Evolutionary conservation across 139 green algal genomes (phyloP), one percentile per base, ranked within the genome.

Genomic region (Ettlia oleoabundans): DNA sequence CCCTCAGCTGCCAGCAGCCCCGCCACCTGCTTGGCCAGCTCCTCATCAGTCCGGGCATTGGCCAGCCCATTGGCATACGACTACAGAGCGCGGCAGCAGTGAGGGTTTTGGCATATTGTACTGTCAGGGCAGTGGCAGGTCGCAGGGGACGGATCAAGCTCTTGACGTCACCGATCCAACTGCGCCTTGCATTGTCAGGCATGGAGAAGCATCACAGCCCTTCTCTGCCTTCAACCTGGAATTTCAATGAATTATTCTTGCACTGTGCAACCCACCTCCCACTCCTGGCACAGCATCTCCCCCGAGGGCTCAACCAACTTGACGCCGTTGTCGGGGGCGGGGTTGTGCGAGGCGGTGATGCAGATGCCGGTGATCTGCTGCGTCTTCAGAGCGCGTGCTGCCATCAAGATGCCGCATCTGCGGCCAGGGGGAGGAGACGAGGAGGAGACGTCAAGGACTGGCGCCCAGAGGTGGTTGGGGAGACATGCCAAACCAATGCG

Each of bases 301-400:
- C 95, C 94, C 13, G 76, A 85, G 4, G 92, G 92, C n/a, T 98
- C 95, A 5, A 98, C 90, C 55, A 99, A 88, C 84, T 99, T 99
- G 33, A 98, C 93, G 35, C 96, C 96, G 80, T 99, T 99, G 91
- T 99, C 96, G 4, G 76, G 58, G 19, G 88, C 93, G 3, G 95
- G 95, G 85, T 99, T 99, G 89, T 99, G 96, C 2, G 93, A 98
- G 33, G 97, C 97, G 5, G 97, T 99, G 64, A 99, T 91, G 88
- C 98, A 94, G n/a, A 99, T 71, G 24, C 97, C 97, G 28, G 90
- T 95, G 30, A 81, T 78, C 28, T 73, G 47, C 13, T 40, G 82
- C n/a, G 51, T 82, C 53, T 72, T 84, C 28, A 88, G 64, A 1
- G 92, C 81, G 0, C 95, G 86, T 6, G 92, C 76, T 0, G 93